Evolutionary conservation across 2,329 filamentous ascomycete genomes (phyloP).

Genomic region (Eurotiales sp.): DNA sequence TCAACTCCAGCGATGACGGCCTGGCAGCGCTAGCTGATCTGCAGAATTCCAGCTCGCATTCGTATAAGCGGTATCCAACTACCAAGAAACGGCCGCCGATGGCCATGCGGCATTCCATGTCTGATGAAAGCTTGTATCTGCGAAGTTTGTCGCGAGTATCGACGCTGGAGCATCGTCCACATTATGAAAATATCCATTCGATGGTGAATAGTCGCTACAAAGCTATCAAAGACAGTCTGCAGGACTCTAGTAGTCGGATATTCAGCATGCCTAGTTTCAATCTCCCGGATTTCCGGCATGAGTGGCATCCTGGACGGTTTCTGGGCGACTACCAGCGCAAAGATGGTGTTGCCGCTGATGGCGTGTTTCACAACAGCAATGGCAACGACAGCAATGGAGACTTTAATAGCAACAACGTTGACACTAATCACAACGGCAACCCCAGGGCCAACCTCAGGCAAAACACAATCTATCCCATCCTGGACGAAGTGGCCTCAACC

Average conservation of each 20-base stretch:
- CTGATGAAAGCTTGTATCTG: slow-evolving; percentile 71
- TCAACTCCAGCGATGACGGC: slow-evolving; percentile 25
- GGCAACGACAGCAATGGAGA: slow-evolving; percentile 4
- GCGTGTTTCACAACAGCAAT: neutral
- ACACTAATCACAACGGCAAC: slow-evolving; percentile 16
- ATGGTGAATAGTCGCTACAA: slow-evolving; percentile 87
- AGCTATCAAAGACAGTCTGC: slow-evolving; percentile 81
- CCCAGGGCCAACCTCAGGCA: slow-evolving; percentile 20
- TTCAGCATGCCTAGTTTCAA: slow-evolving; percentile 46
- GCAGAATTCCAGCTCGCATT: slow-evolving; percentile 29
- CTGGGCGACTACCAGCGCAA: slow-evolving; percentile 24
- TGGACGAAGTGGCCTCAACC: slow-evolving; percentile 60
- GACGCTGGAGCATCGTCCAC: slow-evolving; percentile 76
- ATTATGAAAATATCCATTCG: slow-evolving; percentile 74
- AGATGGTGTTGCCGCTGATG: slow-evolving; percentile 6
- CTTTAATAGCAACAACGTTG: neutral
- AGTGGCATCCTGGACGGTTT: slow-evolving; percentile 34
- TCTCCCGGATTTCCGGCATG: slow-evolving; percentile 35
- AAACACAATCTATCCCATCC: slow-evolving; percentile 41
- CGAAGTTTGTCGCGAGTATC: slow-evolving; percentile 73
- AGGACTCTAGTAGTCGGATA: slow-evolving; percentile 73
- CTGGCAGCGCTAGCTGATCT: slow-evolving; percentile 31
- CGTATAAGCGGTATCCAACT: slow-evolving; percentile 27
- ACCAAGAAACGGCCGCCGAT: slow-evolving; percentile 23
- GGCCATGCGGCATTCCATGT: slow-evolving; percentile 59